Conservation (phyloP, 108 stramenopile species). For the Pseudonitzschia delicatissima region DNA sequence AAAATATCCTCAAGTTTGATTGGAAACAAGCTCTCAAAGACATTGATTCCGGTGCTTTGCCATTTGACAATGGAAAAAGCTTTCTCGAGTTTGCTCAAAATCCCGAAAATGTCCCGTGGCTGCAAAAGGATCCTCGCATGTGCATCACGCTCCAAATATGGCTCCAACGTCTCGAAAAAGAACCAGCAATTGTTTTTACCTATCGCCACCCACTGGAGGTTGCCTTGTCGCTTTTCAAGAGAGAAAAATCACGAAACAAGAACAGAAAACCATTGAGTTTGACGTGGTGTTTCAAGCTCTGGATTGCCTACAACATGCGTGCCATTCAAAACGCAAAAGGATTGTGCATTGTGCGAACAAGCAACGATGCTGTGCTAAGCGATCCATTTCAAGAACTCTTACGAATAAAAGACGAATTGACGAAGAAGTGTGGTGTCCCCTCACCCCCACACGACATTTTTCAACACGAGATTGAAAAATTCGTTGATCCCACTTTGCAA, state of each 20-base stretch:
- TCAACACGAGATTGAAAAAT: slow-evolving; percentile 63
- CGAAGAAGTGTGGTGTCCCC: slow-evolving; percentile 56
- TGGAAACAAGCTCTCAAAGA: slow-evolving; percentile 47
- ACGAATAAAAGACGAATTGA: slow-evolving; percentile 69
- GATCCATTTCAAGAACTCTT: slow-evolving; percentile 66
- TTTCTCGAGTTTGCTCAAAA: slow-evolving; percentile 61
- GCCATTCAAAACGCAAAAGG: slow-evolving; percentile 69
- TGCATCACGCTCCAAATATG: slow-evolving; percentile 83
- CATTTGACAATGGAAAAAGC: slow-evolving; percentile 47
- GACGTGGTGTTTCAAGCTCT: slow-evolving; percentile 69
- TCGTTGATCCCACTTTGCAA: slow-evolving; percentile 81
- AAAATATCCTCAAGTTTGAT: slow-evolving; percentile 66
- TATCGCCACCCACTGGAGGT: slow-evolving; percentile 91
- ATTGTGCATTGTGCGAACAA: slow-evolving; percentile 71
- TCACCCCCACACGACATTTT: slow-evolving; percentile 49
- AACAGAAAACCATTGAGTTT: slow-evolving; percentile 40
- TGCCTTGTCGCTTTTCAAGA: slow-evolving; percentile 72
- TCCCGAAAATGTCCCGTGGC: slow-evolving; percentile 56
- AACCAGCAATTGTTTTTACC: slow-evolving; percentile 84
- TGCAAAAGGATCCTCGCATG: slow-evolving; percentile 90
- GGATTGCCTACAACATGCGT: slow-evolving; percentile 84
- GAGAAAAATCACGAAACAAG: too few relatives aligned
- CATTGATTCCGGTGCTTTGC: slow-evolving; percentile 42
- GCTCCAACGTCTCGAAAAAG: slow-evolving; percentile 68
- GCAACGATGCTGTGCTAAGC: slow-evolving; percentile 60